Percentiles rank a stretch among this genome's conserved stretches.
Conservation (phyloP, 148 eudicot genomes). For the Cornus controversa region DNA sequence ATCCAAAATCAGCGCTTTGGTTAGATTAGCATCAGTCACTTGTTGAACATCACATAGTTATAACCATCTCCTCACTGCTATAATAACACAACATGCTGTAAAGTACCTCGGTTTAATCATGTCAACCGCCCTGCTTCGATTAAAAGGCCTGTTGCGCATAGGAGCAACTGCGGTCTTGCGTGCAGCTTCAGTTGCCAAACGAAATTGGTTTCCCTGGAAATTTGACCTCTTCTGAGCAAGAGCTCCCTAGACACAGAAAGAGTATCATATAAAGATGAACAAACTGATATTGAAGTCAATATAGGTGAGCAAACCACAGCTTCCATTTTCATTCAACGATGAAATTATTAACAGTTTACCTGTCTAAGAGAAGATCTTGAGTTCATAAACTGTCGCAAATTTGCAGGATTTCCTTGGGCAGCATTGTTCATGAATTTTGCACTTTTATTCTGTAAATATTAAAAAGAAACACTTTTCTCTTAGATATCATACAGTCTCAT, state of each 20-base stretch:
- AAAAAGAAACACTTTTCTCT: background rate
- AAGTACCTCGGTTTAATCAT: constrained; percentile 67
- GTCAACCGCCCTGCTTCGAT: constrained; percentile 39
- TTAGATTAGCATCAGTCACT: background rate
- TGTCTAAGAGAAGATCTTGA: constrained; percentile 79
- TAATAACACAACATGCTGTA: background rate
- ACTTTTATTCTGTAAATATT: constrained; percentile 54
- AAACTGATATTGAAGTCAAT: background rate
- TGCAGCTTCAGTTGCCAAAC: constrained; percentile 70
- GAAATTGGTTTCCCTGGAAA: constrained; percentile 72
- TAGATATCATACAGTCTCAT: background rate
- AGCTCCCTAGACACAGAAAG: constrained; percentile 47
- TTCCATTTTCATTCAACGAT: background rate
- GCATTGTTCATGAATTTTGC: constrained; percentile 38
- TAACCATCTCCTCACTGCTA: background rate
- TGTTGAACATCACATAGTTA: constrained; percentile 2
- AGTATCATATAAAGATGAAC: background rate
- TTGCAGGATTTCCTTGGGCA: constrained; percentile 54
- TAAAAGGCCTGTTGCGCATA: constrained; percentile 51
- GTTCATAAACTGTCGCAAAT: constrained; percentile 62
- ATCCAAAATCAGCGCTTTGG: background rate
- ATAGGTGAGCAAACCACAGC: background rate
- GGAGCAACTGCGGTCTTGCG: constrained; percentile 58
- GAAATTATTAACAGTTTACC: constrained; percentile 36
- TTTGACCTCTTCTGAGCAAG: constrained; percentile 78